Percentiles rank a stretch among this genome's conserved stretches.
Conservation (phyloP, 2,329 filamentous ascomycete species). For the Fusarium gaditjirri region DNA sequence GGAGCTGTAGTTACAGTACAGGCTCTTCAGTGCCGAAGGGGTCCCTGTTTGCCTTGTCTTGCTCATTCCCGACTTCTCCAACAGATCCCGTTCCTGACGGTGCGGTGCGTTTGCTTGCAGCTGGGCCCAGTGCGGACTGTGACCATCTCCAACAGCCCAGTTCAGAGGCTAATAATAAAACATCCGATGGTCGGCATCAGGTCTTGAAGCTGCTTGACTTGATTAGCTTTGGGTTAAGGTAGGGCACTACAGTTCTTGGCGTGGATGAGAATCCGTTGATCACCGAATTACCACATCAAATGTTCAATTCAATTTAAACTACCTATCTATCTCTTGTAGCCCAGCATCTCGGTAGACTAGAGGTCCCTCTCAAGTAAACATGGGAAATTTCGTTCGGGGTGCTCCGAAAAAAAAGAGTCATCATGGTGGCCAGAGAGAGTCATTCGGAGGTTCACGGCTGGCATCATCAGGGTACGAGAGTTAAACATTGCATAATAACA, state of each 20-base stretch:
- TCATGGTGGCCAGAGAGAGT: slow-evolving; percentile 5
- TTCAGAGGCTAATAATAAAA: slow-evolving; percentile 21
- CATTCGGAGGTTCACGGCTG: slow-evolving; percentile 6
- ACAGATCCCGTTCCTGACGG: slow-evolving; percentile 28
- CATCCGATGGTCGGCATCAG: slow-evolving; percentile 25
- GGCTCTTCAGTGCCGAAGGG: slow-evolving; percentile 40
- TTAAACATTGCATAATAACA: slow-evolving; percentile 5
- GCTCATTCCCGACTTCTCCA: slow-evolving; percentile 22
- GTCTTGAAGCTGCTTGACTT: neutral
- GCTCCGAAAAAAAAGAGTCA: slow-evolving; percentile 4
- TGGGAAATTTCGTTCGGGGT: neutral
- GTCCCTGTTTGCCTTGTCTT: slow-evolving; percentile 14
- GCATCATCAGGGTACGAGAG: slow-evolving; percentile 10
- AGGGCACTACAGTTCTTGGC: slow-evolving; percentile 24
- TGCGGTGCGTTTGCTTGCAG: slow-evolving; percentile 9
- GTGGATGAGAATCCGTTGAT: neutral
- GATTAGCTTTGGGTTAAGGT: slow-evolving; percentile 32
- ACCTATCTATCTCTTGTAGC: neutral
- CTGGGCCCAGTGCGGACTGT: slow-evolving; percentile 1
- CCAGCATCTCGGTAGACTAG: neutral
- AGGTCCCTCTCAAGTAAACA: neutral
- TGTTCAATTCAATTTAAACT: neutral
- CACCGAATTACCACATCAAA: neutral
- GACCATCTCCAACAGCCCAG: slow-evolving; percentile 19
- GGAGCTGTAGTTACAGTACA: slow-evolving; percentile 20